Evolutionary conservation across 2,329 filamentous ascomycete genomes (phyloP).

Genomic region (Claviceps fusiformis): DNA sequence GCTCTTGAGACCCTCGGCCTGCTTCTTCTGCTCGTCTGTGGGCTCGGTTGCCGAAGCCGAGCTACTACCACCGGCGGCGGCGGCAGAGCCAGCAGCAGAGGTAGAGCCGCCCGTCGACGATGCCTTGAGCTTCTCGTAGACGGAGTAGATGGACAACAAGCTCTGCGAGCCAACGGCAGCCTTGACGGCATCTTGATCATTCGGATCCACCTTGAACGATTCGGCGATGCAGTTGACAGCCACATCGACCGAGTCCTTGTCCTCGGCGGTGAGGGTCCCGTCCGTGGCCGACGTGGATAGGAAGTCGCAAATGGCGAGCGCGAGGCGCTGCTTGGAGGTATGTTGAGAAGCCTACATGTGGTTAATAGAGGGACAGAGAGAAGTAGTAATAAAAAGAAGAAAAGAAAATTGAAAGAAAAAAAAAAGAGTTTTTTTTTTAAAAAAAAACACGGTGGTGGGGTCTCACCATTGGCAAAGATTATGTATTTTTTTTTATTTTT

Average conservation of each 20-base stretch:
- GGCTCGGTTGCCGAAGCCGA: constrained; percentile 15
- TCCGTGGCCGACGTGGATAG: constrained; percentile 72
- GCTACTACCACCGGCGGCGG: constrained; percentile 16
- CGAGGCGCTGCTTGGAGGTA: constrained; percentile 66
- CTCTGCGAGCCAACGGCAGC: constrained; percentile 76
- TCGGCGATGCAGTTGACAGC: constrained; percentile 90
- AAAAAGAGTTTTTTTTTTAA: background rate
- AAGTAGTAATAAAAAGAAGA: too few species aligned
- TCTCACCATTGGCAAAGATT: too few species aligned
- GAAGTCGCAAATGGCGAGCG: constrained; percentile 95
- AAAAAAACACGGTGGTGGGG: too few species aligned
- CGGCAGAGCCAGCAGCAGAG: constrained; percentile 24
- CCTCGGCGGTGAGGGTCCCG: constrained; percentile 75
- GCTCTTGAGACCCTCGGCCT: constrained; percentile 79
- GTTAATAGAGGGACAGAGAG: background rate
- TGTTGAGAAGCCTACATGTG: constrained; percentile 21
- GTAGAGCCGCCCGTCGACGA: constrained; percentile 26
- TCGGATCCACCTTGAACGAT: constrained; percentile 87
- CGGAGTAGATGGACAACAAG: constrained; percentile 80
- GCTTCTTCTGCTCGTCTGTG: constrained; percentile 51
- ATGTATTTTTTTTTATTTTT: too few species aligned
- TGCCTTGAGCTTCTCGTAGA: constrained; percentile 88
- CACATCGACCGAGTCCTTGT: constrained; percentile 87
- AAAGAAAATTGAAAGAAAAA: background rate
- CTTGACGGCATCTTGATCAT: constrained; percentile 56